phyloP scores from a whole-genome alignment of 2,329 filamentous ascomycete species.

The Fusarium illudens region DNA sequence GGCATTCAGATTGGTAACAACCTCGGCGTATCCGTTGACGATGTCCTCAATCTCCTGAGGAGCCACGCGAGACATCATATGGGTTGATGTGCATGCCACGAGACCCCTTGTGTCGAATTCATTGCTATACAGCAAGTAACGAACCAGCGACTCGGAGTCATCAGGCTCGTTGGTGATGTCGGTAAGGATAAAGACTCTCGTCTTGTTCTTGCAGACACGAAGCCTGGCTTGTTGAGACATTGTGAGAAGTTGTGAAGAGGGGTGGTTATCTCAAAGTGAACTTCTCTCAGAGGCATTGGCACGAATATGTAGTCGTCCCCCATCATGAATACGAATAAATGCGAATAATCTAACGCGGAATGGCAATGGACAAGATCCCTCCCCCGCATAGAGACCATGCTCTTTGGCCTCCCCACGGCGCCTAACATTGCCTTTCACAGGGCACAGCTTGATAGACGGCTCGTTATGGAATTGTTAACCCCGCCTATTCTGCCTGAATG shows the following conservation, averaged over 20 bases:
- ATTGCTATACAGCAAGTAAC: neutral
- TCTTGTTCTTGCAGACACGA: neutral
- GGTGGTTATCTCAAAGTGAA: no score
- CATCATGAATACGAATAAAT: neutral
- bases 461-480: neutral
- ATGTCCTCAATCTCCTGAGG: neutral
- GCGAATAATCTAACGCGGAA: neutral
- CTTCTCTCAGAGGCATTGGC: accelerated
- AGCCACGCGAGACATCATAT: neutral
- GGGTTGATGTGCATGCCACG: neutral
- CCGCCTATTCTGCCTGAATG: neutral
- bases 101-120: neutral
- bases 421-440: neutral
- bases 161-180: neutral
- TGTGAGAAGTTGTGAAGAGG: neutral
- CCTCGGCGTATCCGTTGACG: neutral
- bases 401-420: neutral
- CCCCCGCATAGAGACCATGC: neutral
- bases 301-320: neutral
- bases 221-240: neutral
- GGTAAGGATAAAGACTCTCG: neutral
- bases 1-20: neutral
- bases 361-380: neutral
- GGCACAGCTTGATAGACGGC: neutral
- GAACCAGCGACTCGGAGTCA: neutral